Evolutionary conservation across 345 rosid species (phyloP), one percentile per base, ranked within the genome.

Genomic region (Citrus cavaleriei): DNA sequence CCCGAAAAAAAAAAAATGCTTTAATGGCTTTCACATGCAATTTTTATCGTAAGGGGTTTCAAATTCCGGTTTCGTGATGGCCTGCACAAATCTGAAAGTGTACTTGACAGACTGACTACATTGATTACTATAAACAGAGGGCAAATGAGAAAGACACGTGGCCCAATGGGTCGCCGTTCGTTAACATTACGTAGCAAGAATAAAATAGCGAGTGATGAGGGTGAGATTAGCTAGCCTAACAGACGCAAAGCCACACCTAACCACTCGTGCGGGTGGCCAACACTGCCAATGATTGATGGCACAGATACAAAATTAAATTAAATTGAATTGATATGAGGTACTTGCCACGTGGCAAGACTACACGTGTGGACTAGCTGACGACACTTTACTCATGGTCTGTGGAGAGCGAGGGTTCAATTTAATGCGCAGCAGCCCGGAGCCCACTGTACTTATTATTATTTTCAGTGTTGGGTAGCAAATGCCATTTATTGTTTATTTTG

Each of bases 221-320:
- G 19, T 18, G 58, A 54, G 58, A 54, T 54, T 54, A 54, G 58
- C 7, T 18, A 2, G 58, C 58, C 58, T 54, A 54, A 54, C 58
- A 18, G 19, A 54, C 58, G 58, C 21, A 18, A 54, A 54, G 21
- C 16, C 30, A 24, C 6, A 21, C 59, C 61, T 6, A 75, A 75
- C 59, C 88, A 46, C 78, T 61, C 86, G 88, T 83, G 85, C 85
- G 85, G 86, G 80, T 71, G 68, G 73, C 64, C 81, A 72, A 24
- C 74, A 24, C 70, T 40, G 19, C 75, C 83, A 77, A 86, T 81
- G 73, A 86, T 86, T 81, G 86, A 82, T 46, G 18, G 18, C 18
- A 46, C 14, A 12, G 51, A 13, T 3, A 13, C 51, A 46, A 46
- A 2, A 30, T 30, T 30, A 30, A 30, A 2, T 28, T 4, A 13